Conservation (phyloP, 805 yeast genomes). For the Metschnikowia orientalis region DNA sequence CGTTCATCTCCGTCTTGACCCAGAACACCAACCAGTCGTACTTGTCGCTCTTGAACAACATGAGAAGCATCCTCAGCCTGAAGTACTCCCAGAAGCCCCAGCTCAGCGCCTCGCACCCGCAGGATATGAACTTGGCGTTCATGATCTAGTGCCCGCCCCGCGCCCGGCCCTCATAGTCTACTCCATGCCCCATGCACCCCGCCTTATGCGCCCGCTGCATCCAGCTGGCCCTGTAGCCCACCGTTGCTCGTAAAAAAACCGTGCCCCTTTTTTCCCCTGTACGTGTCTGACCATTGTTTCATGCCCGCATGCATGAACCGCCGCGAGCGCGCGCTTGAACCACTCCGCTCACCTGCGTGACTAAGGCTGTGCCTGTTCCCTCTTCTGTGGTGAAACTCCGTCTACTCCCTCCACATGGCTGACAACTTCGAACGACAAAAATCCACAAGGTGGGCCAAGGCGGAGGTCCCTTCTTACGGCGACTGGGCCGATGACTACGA, state of each 20-base stretch:
- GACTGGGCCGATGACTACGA: conserved; percentile 40
- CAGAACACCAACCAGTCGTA: conserved; percentile 64
- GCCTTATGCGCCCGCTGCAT: too few relatives aligned
- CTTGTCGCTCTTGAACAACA: conserved; percentile 62
- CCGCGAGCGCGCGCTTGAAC: too few relatives aligned
- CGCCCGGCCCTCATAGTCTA: too few relatives aligned
- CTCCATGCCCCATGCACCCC: too few relatives aligned
- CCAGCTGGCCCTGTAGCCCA: too few relatives aligned
- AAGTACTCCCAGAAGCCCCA: conserved; percentile 84
- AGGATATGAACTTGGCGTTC: conserved; percentile 49
- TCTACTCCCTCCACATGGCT: conserved; percentile 15
- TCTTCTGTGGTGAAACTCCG: too few relatives aligned
- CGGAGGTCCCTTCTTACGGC: conserved; percentile 40
- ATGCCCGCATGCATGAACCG: too few relatives aligned
- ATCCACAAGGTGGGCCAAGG: conserved; percentile 42
- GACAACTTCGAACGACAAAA: conserved; percentile 41
- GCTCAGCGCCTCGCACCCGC: conserved; percentile 75
- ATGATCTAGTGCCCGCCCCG: conserved; percentile 17
- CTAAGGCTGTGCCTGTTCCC: too few relatives aligned
- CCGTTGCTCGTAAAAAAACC: too few relatives aligned
- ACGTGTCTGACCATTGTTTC: too few relatives aligned
- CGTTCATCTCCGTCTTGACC: conserved; percentile 62
- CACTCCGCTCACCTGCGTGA: too few relatives aligned
- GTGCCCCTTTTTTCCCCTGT: too few relatives aligned
- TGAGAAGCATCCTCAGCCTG: conserved; percentile 56